Evolutionary conservation across 176 grass and related monocot species (phyloP).

Genomic region (Rhipidocladum racemiflorum): DNA sequence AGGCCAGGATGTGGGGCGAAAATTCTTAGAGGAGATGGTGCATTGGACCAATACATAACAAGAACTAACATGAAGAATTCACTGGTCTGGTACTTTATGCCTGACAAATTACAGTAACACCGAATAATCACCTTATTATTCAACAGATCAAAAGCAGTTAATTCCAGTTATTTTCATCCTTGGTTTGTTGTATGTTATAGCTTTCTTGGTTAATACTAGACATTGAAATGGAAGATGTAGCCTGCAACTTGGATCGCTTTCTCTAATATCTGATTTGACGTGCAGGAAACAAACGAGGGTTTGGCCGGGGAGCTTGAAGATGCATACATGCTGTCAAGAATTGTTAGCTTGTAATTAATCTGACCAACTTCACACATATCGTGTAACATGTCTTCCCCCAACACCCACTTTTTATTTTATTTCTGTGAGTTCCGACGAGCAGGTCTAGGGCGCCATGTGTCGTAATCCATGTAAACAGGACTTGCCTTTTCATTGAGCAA

Average conservation of each 20-base stretch:
- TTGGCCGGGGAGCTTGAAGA: constrained; percentile 65
- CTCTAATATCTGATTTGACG: not conserved
- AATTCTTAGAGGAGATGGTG: constrained; percentile 86
- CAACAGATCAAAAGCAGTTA: not conserved
- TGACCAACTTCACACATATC: constrained; percentile 8
- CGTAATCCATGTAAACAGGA: constrained; percentile 53
- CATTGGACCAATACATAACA: constrained; percentile 62
- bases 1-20: constrained; percentile 67
- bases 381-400: not conserved
- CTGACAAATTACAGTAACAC: not conserved
- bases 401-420: constrained; percentile 29
- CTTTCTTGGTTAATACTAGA: not conserved
- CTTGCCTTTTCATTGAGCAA: constrained; percentile 47
- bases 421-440: constrained; percentile 13
- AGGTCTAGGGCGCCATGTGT: constrained; percentile 21
- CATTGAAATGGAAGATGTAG: not conserved
- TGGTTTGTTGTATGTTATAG: not conserved
- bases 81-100: constrained; percentile 16
- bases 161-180: not conserved
- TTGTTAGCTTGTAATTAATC: constrained; percentile 64
- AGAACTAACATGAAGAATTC: constrained; percentile 50
- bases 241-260: not conserved
- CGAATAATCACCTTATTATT: not conserved
- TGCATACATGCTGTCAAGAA: constrained; percentile 66
- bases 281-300: constrained; percentile 53